phyloP scores from a whole-genome alignment of 371 early-diverging fungal species.

The Batkoa obscura region DNA sequence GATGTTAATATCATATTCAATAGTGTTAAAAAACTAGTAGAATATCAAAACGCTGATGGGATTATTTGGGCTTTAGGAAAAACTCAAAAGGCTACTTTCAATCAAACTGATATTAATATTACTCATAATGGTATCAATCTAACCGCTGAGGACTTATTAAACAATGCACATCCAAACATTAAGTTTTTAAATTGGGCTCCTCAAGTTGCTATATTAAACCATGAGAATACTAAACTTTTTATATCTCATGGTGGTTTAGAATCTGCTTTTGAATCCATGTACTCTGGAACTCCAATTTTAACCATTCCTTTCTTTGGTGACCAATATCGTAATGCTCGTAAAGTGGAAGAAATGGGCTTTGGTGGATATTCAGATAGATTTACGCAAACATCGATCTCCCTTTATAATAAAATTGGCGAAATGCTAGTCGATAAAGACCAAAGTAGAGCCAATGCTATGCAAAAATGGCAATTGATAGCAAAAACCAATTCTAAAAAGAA shows the following conservation, averaged over 20 bases:
- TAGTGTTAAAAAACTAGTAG: background rate
- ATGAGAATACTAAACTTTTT: background rate
- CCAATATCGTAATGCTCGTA: conserved; percentile 4
- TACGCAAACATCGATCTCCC: background rate
- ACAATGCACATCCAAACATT: conserved; percentile 1
- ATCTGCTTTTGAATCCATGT: background rate
- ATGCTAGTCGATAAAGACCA: background rate
- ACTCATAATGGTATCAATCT: background rate
- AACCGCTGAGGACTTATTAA: background rate
- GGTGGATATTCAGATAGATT: background rate
- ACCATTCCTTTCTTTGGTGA: conserved; percentile 5
- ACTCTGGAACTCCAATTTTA: conserved; percentile 5
- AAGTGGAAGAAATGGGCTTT: background rate
- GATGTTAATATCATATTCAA: background rate
- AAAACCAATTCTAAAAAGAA: background rate
- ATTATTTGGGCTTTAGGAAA: conserved; percentile 5
- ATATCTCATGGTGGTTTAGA: conserved; percentile 7
- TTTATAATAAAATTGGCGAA: background rate
- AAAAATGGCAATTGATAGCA: background rate
- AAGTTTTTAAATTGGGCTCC: conserved; percentile 5
- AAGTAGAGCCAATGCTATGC: background rate
- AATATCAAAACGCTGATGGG: conserved; percentile 3
- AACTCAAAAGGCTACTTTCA: background rate
- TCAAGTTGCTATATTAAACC: conserved; percentile 6
- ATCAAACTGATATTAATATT: background rate